Evolutionary conservation across 2,329 filamentous ascomycete genomes (phyloP), one percentile per base, ranked within the genome.

Genomic region (Akanthomyces uredinophilus): DNA sequence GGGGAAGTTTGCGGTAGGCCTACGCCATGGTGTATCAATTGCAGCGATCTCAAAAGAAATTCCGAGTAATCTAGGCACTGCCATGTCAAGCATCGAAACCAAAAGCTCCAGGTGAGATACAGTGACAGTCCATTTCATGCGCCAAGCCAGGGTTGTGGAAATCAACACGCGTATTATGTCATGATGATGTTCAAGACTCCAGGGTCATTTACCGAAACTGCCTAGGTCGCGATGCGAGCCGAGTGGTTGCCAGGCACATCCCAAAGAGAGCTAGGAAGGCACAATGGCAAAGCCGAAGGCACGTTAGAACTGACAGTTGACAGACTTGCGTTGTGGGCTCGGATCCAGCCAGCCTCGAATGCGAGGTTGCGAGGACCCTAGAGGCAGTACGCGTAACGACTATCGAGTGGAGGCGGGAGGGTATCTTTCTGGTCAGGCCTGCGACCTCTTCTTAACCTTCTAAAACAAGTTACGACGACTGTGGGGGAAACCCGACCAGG

Each of bases 151-250:
- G 32, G 29, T 57, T 24, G 29, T 14, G 43, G 44, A 49, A 49
- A 37, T 22, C n/a, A 8, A 6, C 27, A 27, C 14, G 13, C 16
- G 55, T 39, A 51, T 59, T 59, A 59, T 59, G 56, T 59, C 56
- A 59, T 59, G 56, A 51, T 59, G 56, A 59, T 50, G 22, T 4
- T 14, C 46, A 50, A 59, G 46, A 51, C 24, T 59, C 22, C 18
- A 43, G 24, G 24, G 46, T n/a, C 43, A 44, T 57, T 32, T 49
- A 24, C n/a, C 14, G 11, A 29, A 32, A 55, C 39, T 14, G 24
- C 24, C 22, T 44, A 55, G 22, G 39, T 43, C 18, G 27, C 41
- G n/a, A 56, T 56, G 46, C 53, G 39, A 56, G 53, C 53, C 53
- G 53, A 32, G 39, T 32, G 22, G 18, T 29, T 46, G 32, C 32